Percentiles rank a stretch among this genome's conserved stretches.
Conservation (phyloP, 305 asterid genomes). For the Withania somnifera region DNA sequence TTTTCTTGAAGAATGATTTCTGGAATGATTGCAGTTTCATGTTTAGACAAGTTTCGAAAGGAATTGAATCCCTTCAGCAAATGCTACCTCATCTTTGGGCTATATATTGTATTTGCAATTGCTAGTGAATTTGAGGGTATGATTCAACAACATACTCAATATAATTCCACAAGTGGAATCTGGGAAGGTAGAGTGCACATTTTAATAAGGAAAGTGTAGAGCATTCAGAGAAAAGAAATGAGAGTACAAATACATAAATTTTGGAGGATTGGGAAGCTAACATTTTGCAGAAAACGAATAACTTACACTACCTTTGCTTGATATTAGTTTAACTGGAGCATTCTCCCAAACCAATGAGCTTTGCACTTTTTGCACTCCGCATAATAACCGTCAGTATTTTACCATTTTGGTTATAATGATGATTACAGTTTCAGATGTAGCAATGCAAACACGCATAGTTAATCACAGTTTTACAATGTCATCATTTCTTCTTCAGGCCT, state of each 20-base stretch:
- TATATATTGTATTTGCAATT: background rate
- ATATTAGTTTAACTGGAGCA: background rate
- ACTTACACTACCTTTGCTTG: background rate
- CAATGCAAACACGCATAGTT: background rate
- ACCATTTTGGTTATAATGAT: background rate
- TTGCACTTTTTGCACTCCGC: background rate
- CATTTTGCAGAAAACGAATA: background rate
- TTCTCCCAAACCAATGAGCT: background rate
- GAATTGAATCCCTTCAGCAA: background rate
- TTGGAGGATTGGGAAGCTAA: background rate
- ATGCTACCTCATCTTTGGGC: background rate
- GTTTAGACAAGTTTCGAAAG: background rate
- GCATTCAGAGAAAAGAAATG: too few relatives aligned
- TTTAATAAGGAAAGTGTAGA: too few relatives aligned
- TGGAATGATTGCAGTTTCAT: background rate
- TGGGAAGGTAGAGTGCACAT: too few relatives aligned
- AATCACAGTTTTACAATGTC: background rate
- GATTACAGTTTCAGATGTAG: background rate
- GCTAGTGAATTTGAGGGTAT: background rate
- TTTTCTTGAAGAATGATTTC: background rate
- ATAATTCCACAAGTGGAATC: too few relatives aligned
- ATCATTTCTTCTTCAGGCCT: constrained; percentile 41
- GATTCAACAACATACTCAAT: too few relatives aligned
- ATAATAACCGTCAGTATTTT: background rate
- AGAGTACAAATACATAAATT: background rate